Evolutionary conservation across 2,329 filamentous ascomycete genomes (phyloP), one percentile per base, ranked within the genome.

Genomic region (Verticillium isaacii): DNA sequence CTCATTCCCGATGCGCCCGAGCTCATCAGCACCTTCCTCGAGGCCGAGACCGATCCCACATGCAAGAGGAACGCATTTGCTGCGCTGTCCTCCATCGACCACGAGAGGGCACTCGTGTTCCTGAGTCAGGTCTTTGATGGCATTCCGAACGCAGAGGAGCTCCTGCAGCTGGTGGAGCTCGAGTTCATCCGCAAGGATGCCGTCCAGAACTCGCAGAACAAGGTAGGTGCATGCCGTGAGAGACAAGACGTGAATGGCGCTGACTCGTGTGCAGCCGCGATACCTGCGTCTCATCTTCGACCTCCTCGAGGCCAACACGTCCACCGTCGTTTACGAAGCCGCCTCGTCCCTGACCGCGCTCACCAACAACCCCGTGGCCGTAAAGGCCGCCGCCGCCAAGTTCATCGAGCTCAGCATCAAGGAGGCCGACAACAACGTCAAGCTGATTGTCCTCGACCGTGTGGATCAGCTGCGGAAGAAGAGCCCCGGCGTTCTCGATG

Each of bases 111-210:
- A 0, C 80, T 98, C 45, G 85, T 91, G 68, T 98, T 96, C 73
- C 81, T 99, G 55, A 93, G 90, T 76, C 86, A 87, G 36, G 91
- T 96, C 2, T 97, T 99, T 68, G 95, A 98, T 69, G 90, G 92
- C 14, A 93, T 99, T 59, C 90, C 93, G 39, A 97, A 97, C 71
- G 91, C 94, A 62, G 94, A 97, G 74, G 95, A 98, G 75, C 83
- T 99, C 63, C 80, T 98, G 64, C 93, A 98, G 73, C 83, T 99
- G 66, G 93, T 93, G 6, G 93, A 98, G 76, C 84, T 99, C 23
- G 95, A 98, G 75, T 99, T 99, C 74, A 97, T 99, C 70, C 88
- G 95, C 70, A 98, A 96, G 75, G 95, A 99, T 81, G 93, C 95
- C n/a, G 83, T 96, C 55, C 89, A 94, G 70, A 98, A 98, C 75